phyloP scores from a whole-genome alignment of 148 eudicot species.

The Vaccinium myrtillus region DNA sequence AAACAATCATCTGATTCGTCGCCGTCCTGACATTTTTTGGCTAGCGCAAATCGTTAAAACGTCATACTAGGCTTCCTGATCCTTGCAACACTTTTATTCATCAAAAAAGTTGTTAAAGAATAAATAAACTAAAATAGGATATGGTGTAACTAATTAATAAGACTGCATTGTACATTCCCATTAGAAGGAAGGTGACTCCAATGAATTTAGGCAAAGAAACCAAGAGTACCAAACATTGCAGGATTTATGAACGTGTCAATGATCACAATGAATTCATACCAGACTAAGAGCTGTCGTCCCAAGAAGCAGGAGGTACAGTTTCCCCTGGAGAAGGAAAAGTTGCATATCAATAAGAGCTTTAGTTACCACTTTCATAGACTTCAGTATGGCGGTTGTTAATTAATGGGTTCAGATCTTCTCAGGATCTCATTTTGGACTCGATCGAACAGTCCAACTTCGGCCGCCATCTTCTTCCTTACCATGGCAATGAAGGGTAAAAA shows the following conservation, averaged over 20 bases:
- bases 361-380: background rate
- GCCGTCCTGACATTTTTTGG: background rate
- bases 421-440: too few species aligned
- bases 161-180: background rate
- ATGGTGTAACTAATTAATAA: background rate
- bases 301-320: slow-evolving; percentile 73
- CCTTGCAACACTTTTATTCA: background rate
- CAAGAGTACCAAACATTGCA: background rate
- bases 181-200: background rate
- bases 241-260: background rate
- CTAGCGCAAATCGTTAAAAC: background rate
- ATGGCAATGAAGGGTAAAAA: background rate
- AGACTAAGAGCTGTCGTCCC: slow-evolving; percentile 96
- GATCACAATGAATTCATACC: slow-evolving; percentile 42
- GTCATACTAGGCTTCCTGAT: too few species aligned
- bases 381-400: background rate
- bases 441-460: background rate
- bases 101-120: background rate
- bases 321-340: slow-evolving; percentile 50
- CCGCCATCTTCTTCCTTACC: background rate
- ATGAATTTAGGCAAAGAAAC: background rate
- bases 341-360: background rate
- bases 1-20: background rate
- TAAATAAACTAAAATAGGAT: background rate
- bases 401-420: background rate